Conservation (phyloP, 2,329 filamentous ascomycete species). For the Sporothrix sp. region DNA sequence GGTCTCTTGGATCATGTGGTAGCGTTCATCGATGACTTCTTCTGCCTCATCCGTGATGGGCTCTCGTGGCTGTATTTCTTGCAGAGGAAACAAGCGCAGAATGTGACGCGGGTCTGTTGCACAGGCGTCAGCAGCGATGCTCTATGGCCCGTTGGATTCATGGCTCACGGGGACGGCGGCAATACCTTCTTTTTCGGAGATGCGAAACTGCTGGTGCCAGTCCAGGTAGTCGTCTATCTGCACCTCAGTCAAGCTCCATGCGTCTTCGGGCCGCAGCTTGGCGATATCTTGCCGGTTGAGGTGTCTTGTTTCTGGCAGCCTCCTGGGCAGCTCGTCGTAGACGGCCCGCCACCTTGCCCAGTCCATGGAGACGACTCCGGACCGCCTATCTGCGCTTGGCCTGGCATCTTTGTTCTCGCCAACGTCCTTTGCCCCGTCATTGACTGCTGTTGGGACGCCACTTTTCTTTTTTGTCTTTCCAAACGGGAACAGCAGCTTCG, state of each 20-base stretch:
- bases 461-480: constrained; percentile 16
- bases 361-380: constrained; percentile 56
- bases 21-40: constrained; percentile 9
- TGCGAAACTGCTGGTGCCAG: constrained; percentile 62
- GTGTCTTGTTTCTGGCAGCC: constrained; percentile 5
- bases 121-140: background rate
- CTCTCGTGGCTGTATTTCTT: background rate
- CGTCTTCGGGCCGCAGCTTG: constrained; percentile 21
- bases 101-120: constrained; percentile 7
- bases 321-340: constrained; percentile 28
- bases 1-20: constrained; percentile 7
- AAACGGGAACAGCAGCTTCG: constrained; percentile 73
- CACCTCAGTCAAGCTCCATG: constrained; percentile 39
- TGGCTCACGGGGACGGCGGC: no score
- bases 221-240: constrained; percentile 68
- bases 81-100: constrained; percentile 14
- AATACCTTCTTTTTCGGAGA: constrained; percentile 15
- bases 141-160: background rate
- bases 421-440: constrained; percentile 27
- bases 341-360: constrained; percentile 61
- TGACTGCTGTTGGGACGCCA: constrained; percentile 20
- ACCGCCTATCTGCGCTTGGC: constrained; percentile 37
- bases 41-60: constrained; percentile 15
- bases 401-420: background rate
- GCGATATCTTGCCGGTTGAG: constrained; percentile 22